Percentiles rank a stretch among this genome's conserved stretches.
Conservation (phyloP, 2,329 filamentous ascomycete species). For the Claviceps capensis region DNA sequence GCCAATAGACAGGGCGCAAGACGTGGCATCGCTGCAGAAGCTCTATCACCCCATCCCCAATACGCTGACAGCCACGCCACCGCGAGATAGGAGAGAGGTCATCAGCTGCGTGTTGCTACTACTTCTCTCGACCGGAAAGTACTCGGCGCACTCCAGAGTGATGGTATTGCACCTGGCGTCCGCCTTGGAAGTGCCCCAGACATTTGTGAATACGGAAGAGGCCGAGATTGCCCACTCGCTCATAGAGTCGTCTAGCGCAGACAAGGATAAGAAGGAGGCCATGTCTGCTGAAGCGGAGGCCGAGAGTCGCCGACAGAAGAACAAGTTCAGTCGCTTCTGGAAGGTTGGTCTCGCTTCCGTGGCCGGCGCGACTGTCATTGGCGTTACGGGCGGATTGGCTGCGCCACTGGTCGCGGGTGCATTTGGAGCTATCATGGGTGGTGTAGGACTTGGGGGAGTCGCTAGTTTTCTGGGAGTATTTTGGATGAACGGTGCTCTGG, state of each 20-base stretch:
- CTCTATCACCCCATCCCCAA: slow-evolving; percentile 40
- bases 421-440: slow-evolving; percentile 72
- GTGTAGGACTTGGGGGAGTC: slow-evolving; percentile 71
- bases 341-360: slow-evolving; percentile 84
- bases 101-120: slow-evolving; percentile 59
- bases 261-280: slow-evolving; percentile 23
- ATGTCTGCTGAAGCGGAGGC: slow-evolving; percentile 69
- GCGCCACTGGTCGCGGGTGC: slow-evolving; percentile 79
- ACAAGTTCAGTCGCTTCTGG: slow-evolving; percentile 61
- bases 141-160: slow-evolving; percentile 59
- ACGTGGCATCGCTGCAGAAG: slow-evolving; percentile 31
- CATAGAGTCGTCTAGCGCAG: slow-evolving; percentile 45
- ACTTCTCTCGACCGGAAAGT: slow-evolving; percentile 58
- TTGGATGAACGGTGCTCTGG: slow-evolving; percentile 72
- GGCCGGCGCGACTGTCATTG: slow-evolving; percentile 79
- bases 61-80: slow-evolving; percentile 41
- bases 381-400: slow-evolving; percentile 80
- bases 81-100: slow-evolving; percentile 46
- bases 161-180: slow-evolving; percentile 55
- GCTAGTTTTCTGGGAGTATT: slow-evolving; percentile 77
- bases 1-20: slow-evolving; percentile 20
- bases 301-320: slow-evolving; percentile 57
- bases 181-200: slow-evolving; percentile 48
- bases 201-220: slow-evolving; percentile 54
- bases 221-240: slow-evolving; percentile 63